These are phyloP conservation scores for Flaveria ramosissima DNA, from an alignment of 129 eudicot genomes.

Conservation along the genomic window DNA sequence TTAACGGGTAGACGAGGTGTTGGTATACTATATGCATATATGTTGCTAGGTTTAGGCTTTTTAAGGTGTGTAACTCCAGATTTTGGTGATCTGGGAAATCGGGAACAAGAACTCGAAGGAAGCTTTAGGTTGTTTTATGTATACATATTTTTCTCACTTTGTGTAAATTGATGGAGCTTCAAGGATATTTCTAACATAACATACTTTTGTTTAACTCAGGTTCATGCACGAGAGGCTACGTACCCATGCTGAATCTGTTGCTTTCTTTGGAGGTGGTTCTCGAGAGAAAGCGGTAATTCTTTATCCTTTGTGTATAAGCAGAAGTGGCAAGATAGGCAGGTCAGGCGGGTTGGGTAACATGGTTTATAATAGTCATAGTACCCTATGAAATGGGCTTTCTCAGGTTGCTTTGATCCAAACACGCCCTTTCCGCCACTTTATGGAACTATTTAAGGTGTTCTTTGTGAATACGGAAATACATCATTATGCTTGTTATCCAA, in stretches of 20 bases:
- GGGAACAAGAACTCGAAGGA: slow-evolving; percentile 91
- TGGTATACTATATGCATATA: slow-evolving; percentile 82
- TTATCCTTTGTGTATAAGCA: not conserved
- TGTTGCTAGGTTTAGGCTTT: slow-evolving; percentile 91
- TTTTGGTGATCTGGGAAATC: slow-evolving; percentile 83
- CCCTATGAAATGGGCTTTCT: not conserved
- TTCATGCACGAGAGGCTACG: slow-evolving; percentile 97
- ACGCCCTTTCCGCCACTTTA: not conserved
- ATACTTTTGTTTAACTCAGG: slow-evolving; percentile 40
- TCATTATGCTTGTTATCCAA: not conserved
- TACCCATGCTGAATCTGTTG: slow-evolving; percentile 99
- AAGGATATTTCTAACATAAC: slow-evolving; percentile 24
- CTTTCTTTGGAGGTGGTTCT: slow-evolving; percentile 98
- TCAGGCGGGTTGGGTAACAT: slow-evolving; percentile 7
- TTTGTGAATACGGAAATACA: not conserved
- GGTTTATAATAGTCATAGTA: not conserved
- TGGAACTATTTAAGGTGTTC: not conserved
- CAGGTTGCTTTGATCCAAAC: not conserved
- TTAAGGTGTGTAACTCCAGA: slow-evolving; percentile 89
- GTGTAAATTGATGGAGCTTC: not conserved
- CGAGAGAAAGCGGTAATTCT: slow-evolving; percentile 82
- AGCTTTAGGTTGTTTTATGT: slow-evolving; percentile 66
- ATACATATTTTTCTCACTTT: not conserved
- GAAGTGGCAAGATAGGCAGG: not conserved
- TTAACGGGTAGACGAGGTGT: slow-evolving; percentile 94